Evolutionary conservation across 2,329 filamentous ascomycete species (phyloP).

Genomic region (Phialophora tarda): DNA sequence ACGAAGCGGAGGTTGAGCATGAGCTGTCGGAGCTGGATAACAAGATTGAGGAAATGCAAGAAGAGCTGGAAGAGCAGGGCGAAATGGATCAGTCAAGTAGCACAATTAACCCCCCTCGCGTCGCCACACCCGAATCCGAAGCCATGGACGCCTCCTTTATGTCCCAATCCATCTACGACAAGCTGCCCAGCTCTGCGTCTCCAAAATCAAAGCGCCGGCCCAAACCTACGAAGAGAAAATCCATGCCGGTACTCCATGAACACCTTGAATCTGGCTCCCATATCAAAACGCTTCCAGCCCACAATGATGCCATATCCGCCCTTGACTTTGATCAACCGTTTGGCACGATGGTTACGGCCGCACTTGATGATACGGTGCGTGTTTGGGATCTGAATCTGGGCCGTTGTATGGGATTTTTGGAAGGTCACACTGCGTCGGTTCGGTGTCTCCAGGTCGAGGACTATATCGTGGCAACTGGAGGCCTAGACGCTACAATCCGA

Average conservation of each 20-base stretch:
- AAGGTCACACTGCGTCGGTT: conserved; percentile 94
- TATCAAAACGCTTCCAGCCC: conserved; percentile 87
- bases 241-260: conserved; percentile 94
- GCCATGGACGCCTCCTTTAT: conserved; percentile 73
- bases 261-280: conserved; percentile 88
- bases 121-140: conserved; percentile 55
- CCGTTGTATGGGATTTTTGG: conserved; percentile 85
- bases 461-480: conserved; percentile 92
- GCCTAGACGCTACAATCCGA: conserved; percentile 90
- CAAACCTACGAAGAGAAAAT: conserved; percentile 66
- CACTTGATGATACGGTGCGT: conserved; percentile 88
- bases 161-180: conserved; percentile 97
- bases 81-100: conserved; percentile 43
- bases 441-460: conserved; percentile 91
- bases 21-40: conserved; percentile 71
- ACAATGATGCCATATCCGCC: conserved; percentile 85
- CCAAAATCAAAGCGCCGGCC: conserved; percentile 58
- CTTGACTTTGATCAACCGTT: conserved; percentile 98
- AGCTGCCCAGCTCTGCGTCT: conserved; percentile 66
- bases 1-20: conserved; percentile 87
- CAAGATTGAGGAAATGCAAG: conserved; percentile 66
- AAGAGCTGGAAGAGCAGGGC: conserved; percentile 56
- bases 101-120: conserved; percentile 43
- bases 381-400: conserved; percentile 97
- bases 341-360: conserved; percentile 89